Evolutionary conservation across 2,329 filamentous ascomycete species (phyloP), one percentile per base, ranked within the genome.

Genomic region (Pezicula rhizophila): DNA sequence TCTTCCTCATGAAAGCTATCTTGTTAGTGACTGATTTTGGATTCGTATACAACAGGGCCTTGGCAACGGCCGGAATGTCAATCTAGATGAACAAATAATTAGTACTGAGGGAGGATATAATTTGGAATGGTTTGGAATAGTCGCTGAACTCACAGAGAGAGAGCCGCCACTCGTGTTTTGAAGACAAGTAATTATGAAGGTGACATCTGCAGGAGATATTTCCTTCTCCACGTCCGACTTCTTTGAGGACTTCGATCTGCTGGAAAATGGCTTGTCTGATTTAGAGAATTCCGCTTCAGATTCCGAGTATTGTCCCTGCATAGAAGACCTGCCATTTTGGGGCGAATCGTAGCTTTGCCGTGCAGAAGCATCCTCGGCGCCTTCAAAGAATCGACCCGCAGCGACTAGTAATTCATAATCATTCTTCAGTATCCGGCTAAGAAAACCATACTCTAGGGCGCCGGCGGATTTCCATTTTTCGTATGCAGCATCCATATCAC

Each of bases 1-100:
- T 42, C 40, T 42, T 42, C 25, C 40, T 42, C 40, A 42, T 42
- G 20, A 42, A 42, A n/a, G 40, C 40, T 15, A 42, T 20, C 40
- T 42, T 42, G 20, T 42, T 42, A n/a, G 20, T 42, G 8, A 42
- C 40, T 8, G 40, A 42, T 26, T 42, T 42, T 11, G 40, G 40
- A 28, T 42, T 42, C n/a, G 40, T 42, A 25, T 42, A 42, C 8
- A 25, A 14, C 6, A 42, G 40, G 8, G 25, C 40, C 8, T 25
- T 20, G 8, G 40, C 40, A 5, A 42, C 40, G 8, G 40, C 40
- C n/a, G 40, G 40, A n/a, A 42, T 42, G 25, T 42, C 25, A 25
- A 42, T 31, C 28, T 31, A 31, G 7, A 31, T 12, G 11, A 4
- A 12, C 8, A 31, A 31, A 31, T 31, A 12, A 31, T 31, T 31